A percentile compares a stretch with the other conserved stretches of the same genome.
Evolutionary conservation across 257 asterid species (phyloP).

Genomic region (Primulina eburnea): DNA sequence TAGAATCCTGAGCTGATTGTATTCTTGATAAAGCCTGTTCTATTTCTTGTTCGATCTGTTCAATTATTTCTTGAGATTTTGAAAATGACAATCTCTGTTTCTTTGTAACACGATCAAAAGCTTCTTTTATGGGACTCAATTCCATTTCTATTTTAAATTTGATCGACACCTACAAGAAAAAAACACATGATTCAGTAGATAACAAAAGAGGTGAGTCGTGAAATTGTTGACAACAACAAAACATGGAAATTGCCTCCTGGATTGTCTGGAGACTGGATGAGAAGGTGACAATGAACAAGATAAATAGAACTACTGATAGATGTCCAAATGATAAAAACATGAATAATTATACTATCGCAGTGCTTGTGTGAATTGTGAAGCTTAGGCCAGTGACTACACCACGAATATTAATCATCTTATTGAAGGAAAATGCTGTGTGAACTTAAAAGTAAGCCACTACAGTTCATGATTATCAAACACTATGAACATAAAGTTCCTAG

Average conservation of each 20-base stretch:
- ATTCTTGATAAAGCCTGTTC: conserved; percentile 64
- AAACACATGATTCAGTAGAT: conserved; percentile 1
- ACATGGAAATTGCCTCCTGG: conserved; percentile 15
- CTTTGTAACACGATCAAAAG: conserved; percentile 83
- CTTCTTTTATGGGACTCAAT: conserved; percentile 73
- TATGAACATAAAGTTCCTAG: not conserved
- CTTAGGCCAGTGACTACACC: not conserved
- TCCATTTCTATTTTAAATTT: conserved; percentile 51
- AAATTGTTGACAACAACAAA: conserved; percentile 8
- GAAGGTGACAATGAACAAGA: not conserved
- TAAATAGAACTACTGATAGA: not conserved
- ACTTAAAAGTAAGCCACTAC: not conserved
- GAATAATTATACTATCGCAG: not conserved
- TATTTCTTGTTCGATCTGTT: conserved; percentile 63
- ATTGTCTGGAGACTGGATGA: not conserved
- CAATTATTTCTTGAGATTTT: conserved; percentile 72
- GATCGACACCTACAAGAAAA: conserved; percentile 33
- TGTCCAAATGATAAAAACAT: not conserved
- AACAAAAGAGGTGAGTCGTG: conserved; percentile 1
- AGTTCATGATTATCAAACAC: conserved; percentile 16
- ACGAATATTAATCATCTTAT: not conserved
- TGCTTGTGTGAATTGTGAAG: not conserved
- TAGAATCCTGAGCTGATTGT: conserved; percentile 41
- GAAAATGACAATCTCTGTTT: conserved; percentile 77
- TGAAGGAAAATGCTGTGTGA: not conserved